These are phyloP conservation scores for Aspergillus biplanus DNA, from an alignment of 495 filamentous ascomycete genomes.

Conservation along the genomic window DNA sequence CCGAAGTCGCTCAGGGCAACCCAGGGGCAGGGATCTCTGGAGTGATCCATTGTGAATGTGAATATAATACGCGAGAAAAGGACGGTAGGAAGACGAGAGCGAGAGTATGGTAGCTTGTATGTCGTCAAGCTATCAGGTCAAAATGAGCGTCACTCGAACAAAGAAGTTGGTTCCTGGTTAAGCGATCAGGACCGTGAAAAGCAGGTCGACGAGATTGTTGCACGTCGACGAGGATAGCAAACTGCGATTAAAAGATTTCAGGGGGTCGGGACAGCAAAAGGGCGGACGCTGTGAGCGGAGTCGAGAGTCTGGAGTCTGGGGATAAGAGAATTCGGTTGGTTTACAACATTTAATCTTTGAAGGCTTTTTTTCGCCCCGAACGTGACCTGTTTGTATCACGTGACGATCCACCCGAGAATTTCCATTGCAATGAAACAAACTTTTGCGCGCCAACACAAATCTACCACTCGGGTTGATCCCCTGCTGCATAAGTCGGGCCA, in stretches of 20 bases:
- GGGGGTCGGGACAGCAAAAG: background rate
- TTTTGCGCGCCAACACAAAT: constrained; percentile 1
- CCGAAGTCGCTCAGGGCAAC: constrained; percentile 96
- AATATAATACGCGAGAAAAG: constrained; percentile 1
- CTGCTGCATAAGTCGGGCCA: constrained; percentile 3
- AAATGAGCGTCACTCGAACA: constrained; percentile 15
- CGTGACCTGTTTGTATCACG: constrained; percentile 10
- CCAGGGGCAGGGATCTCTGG: constrained; percentile 94
- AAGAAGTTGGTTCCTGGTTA: constrained; percentile 10
- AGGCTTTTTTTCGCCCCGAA: constrained; percentile 21
- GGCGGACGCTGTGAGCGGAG: constrained; percentile 8
- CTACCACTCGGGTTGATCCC: constrained; percentile 7
- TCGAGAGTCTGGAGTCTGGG: constrained; percentile 14
- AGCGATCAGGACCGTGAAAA: background rate
- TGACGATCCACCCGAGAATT: constrained; percentile 10
- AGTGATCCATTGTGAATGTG: constrained; percentile 77
- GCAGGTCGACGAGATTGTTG: constrained; percentile 1
- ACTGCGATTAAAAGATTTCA: background rate
- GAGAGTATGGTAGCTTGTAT: constrained; percentile 19
- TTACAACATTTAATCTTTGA: constrained; percentile 18
- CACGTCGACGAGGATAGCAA: background rate
- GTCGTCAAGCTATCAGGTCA: constrained; percentile 16
- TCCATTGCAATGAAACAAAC: constrained; percentile 14
- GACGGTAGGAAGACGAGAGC: constrained; percentile 13
- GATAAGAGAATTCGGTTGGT: constrained; percentile 8